Conservation (phyloP, 805 yeast genomes). For the Candida alai region DNA sequence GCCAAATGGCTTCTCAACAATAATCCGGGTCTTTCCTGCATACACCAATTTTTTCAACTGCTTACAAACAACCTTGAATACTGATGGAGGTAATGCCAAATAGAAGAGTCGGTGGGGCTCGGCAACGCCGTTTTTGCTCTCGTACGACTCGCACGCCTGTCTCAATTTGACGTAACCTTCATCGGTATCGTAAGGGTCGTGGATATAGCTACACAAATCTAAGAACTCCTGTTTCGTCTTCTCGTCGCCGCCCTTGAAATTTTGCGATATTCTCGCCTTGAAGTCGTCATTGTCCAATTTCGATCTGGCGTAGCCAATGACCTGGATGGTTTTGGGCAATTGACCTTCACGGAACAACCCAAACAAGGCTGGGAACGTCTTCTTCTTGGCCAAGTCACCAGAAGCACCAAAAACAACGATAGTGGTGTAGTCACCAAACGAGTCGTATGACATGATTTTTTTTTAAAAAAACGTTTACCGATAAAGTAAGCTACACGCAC, state of each 20-base stretch:
- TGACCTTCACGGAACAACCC: constrained; percentile 67
- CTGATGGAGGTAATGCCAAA: constrained; percentile 93
- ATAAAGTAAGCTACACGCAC: too few relatives aligned
- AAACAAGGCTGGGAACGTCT: constrained; percentile 84
- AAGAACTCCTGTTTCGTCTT: constrained; percentile 58
- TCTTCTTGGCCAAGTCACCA: constrained; percentile 93
- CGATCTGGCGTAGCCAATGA: constrained; percentile 92
- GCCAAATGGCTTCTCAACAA: constrained; percentile 97
- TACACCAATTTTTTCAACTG: constrained; percentile 67
- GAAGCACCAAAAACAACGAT: constrained; percentile 91
- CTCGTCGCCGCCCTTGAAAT: constrained; percentile 50
- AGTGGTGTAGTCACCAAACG: constrained; percentile 63
- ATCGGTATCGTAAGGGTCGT: constrained; percentile 76
- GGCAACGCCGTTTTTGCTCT: constrained; percentile 39
- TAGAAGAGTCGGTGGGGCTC: constrained; percentile 78
- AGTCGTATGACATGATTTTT: constrained; percentile 22
- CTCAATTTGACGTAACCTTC: constrained; percentile 68
- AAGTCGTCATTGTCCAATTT: constrained; percentile 64
- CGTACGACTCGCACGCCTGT: constrained; percentile 54
- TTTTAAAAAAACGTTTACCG: too few relatives aligned
- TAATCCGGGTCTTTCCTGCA: constrained; percentile 69
- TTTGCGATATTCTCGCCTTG: constrained; percentile 59
- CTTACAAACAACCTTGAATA: constrained; percentile 73
- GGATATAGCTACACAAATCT: constrained; percentile 58
- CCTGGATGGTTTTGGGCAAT: constrained; percentile 63